phyloP scores from a whole-genome alignment of 2,329 filamentous ascomycete species.

The Sphaceloma murrayae region DNA sequence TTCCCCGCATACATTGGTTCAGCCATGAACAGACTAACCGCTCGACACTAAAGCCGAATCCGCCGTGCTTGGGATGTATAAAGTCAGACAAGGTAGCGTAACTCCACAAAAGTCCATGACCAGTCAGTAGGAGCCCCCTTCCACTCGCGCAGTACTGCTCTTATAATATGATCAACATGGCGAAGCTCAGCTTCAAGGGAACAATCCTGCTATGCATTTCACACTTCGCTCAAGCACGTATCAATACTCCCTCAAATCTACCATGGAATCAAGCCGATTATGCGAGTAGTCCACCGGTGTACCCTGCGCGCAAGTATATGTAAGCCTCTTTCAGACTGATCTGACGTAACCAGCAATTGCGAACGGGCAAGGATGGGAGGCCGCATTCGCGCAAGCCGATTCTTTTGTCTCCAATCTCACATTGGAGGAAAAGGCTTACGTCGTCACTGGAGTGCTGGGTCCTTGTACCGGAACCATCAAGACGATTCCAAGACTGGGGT shows the following conservation, averaged over 20 bases:
- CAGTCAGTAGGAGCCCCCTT: too few relatives aligned
- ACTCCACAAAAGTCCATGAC: too few relatives aligned
- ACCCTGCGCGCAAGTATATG: slow-evolving; percentile 21
- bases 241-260: slow-evolving; percentile 18
- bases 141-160: too few relatives aligned
- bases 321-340: not conserved
- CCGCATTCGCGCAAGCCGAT: slow-evolving; percentile 21
- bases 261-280: slow-evolving; percentile 23
- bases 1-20: too few relatives aligned
- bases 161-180: too few relatives aligned
- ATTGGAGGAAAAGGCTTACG: slow-evolving; percentile 21
- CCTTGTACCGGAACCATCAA: slow-evolving; percentile 53
- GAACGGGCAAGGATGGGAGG: slow-evolving; percentile 21
- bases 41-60: too few relatives aligned
- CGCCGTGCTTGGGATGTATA: too few relatives aligned
- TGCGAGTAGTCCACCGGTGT: slow-evolving; percentile 22
- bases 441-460: slow-evolving; percentile 22
- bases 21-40: too few relatives aligned
- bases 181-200: too few relatives aligned
- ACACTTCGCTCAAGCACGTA: too few relatives aligned
- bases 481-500: slow-evolving; percentile 26
- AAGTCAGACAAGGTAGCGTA: too few relatives aligned
- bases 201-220: too few relatives aligned
- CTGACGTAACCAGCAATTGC: slow-evolving; percentile 19
- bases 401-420: slow-evolving; percentile 21